Conservation (phyloP, 1,284 basidiomycete species). For the Blastosporella zonata region DNA sequence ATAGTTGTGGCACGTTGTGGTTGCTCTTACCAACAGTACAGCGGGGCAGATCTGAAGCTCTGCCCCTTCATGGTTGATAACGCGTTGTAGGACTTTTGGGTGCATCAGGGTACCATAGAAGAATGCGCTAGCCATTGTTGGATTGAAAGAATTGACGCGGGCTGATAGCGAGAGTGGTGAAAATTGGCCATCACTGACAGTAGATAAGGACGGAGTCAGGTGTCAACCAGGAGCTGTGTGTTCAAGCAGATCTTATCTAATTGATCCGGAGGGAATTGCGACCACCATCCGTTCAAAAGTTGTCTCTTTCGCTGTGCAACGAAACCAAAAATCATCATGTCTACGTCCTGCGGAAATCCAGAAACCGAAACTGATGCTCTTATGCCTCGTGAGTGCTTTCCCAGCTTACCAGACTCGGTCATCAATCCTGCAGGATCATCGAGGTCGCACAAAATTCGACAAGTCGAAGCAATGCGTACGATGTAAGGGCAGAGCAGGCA, state of each 20-base stretch:
- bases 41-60: conserved; percentile 57
- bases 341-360: conserved; percentile 59
- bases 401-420: not conserved
- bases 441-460: conserved; percentile 64
- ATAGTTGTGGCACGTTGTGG: not conserved
- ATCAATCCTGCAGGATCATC: conserved; percentile 7
- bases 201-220: too few species aligned
- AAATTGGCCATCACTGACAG: too few species aligned
- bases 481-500: conserved; percentile 63
- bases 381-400: conserved; percentile 57
- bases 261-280: too few species aligned
- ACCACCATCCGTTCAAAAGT: too few species aligned
- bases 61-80: conserved; percentile 57
- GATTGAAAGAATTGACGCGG: not conserved
- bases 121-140: conserved; percentile 49
- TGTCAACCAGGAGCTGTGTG: too few species aligned
- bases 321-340: conserved; percentile 20
- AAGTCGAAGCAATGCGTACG: conserved; percentile 64
- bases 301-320: too few species aligned
- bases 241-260: too few species aligned
- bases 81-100: conserved; percentile 62
- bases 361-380: conserved; percentile 50
- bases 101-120: conserved; percentile 87
- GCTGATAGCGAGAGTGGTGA: too few species aligned
- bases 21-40: conserved; percentile 42